phyloP scores from a whole-genome alignment of 495 filamentous ascomycete genomes.

The Trichoderma virens region DNA sequence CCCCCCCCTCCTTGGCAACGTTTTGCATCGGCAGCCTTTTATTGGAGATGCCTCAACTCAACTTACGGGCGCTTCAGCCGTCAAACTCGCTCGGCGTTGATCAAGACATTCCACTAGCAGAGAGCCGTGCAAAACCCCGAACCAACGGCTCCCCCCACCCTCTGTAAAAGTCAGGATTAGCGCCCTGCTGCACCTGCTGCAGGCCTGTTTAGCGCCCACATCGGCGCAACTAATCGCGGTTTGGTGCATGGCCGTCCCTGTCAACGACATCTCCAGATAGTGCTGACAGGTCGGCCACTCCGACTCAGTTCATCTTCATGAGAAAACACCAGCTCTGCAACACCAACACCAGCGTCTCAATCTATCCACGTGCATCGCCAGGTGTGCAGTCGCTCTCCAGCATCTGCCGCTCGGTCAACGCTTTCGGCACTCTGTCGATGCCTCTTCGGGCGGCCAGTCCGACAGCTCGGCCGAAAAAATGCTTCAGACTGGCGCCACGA shows the following conservation, averaged over 20 bases:
- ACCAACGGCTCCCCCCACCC: background rate
- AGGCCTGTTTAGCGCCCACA: background rate
- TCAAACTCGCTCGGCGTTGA: background rate
- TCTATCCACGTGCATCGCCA: background rate
- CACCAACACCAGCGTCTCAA: background rate
- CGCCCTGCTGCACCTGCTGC: background rate
- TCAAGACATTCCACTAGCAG: no score
- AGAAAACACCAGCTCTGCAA: background rate
- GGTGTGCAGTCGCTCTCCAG: no score
- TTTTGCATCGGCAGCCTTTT: background rate
- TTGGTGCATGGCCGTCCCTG: background rate
- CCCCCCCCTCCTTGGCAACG: no score
- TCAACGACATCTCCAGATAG: background rate
- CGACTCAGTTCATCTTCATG: background rate
- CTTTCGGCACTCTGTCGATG: background rate
- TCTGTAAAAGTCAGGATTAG: background rate
- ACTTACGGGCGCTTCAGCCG: background rate
- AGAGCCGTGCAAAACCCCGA: no score
- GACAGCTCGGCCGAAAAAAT: background rate
- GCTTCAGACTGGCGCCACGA: background rate
- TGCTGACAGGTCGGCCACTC: slow-evolving; percentile 1
- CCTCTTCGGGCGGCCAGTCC: background rate
- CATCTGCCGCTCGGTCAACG: background rate
- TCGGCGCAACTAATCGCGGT: background rate
- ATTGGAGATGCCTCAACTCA: background rate